Evolutionary conservation across 225 moss, liverwort and hornwort species (phyloP).

Genomic region (Straminergon stramineum): DNA sequence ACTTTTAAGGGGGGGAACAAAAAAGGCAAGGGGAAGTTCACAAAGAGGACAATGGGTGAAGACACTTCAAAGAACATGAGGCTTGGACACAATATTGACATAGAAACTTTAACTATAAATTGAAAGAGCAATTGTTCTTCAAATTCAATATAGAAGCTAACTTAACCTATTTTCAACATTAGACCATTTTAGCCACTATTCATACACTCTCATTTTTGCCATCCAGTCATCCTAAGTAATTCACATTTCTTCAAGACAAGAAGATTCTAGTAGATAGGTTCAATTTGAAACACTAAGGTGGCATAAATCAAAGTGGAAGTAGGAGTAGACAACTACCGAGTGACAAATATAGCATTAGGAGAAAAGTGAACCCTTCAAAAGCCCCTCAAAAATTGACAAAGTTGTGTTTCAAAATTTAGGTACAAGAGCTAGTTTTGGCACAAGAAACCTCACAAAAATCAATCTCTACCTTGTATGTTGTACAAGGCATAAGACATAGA

Average conservation of each 20-base stretch:
- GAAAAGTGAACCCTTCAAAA: too few relatives aligned
- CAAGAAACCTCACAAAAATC: too few relatives aligned
- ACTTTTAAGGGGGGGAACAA: background rate
- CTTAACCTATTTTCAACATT: accelerated
- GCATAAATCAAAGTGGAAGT: background rate
- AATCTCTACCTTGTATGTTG: too few relatives aligned
- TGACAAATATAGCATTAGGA: too few relatives aligned
- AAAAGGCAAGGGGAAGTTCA: too few relatives aligned
- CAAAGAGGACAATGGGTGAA: accelerated
- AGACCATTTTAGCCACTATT: background rate
- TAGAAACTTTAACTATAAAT: background rate
- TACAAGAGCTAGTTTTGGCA: too few relatives aligned
- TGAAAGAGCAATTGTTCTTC: background rate
- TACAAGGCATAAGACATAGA: too few relatives aligned
- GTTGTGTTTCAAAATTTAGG: too few relatives aligned
- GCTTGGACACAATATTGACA: background rate
- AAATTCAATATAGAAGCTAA: background rate
- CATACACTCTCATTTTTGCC: background rate
- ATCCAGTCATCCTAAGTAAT: background rate
- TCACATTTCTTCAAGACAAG: background rate
- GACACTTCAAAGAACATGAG: background rate
- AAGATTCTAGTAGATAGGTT: background rate
- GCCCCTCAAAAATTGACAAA: too few relatives aligned
- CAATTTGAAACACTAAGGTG: background rate
- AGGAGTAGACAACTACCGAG: background rate